These are phyloP conservation scores for Lactifluus echinatus DNA, from an alignment of 768 basidiomycete genomes.

Conservation along the genomic window DNA sequence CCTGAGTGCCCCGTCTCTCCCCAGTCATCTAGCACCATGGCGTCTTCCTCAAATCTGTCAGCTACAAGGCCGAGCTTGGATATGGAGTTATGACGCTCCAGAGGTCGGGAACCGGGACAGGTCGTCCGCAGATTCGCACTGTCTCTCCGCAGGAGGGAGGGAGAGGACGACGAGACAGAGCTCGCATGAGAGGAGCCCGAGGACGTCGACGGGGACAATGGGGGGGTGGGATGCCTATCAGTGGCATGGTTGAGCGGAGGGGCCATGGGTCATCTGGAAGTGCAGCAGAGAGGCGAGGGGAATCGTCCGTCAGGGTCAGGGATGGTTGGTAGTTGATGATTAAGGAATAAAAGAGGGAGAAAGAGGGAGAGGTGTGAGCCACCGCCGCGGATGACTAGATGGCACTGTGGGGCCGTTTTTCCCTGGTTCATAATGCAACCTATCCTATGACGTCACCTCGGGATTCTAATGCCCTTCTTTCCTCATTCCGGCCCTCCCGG, in stretches of 20 bases:
- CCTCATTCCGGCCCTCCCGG: neutral
- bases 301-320: neutral
- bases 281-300: neutral
- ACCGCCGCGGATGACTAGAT: slow-evolving; percentile 10
- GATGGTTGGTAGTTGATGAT: slow-evolving; percentile 1
- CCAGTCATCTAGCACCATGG: slow-evolving; percentile 16
- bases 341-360: neutral
- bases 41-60: slow-evolving; percentile 11
- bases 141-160: neutral
- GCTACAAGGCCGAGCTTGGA: neutral
- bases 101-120: neutral
- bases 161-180: slow-evolving; percentile 7
- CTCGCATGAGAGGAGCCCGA: slow-evolving; percentile 8
- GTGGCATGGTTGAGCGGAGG: neutral
- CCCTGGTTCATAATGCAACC: neutral
- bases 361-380: neutral
- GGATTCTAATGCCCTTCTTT: neutral
- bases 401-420: slow-evolving; percentile 4
- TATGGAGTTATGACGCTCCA: neutral
- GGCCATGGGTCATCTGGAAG: slow-evolving; percentile 12
- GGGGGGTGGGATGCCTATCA: slow-evolving; percentile 11
- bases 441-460: slow-evolving; percentile 6
- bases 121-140: neutral
- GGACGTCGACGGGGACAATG: slow-evolving; percentile 16
- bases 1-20: slow-evolving; percentile 4